Evolutionary conservation across 2,329 filamentous ascomycete genomes (phyloP).

Genomic region (Phialophora macrospora): DNA sequence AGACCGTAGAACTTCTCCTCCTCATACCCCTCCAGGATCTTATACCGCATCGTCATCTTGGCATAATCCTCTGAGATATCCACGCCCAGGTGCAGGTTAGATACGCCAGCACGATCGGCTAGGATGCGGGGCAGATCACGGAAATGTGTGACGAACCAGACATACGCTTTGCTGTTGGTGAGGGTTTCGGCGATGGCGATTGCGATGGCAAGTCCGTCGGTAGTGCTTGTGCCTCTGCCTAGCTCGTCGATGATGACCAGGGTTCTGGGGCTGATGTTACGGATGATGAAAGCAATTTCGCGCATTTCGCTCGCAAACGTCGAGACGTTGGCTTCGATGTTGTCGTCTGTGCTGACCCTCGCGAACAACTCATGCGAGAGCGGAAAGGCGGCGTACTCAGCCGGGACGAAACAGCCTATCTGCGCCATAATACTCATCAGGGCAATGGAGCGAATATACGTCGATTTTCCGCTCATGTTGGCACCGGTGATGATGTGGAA

Average conservation of each 20-base stretch:
- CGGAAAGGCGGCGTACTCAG: slow-evolving; percentile 78
- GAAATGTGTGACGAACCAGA: slow-evolving; percentile 97
- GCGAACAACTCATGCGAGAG: slow-evolving; percentile 85
- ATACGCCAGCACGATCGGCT: slow-evolving; percentile 73
- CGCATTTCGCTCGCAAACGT: slow-evolving; percentile 95
- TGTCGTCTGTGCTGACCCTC: slow-evolving; percentile 83
- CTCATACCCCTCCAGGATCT: slow-evolving; percentile 72
- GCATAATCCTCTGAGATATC: slow-evolving; percentile 58
- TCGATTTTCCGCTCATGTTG: slow-evolving; percentile 98
- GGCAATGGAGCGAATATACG: slow-evolving; percentile 85
- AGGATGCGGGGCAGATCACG: slow-evolving; percentile 78
- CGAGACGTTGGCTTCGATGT: slow-evolving; percentile 85
- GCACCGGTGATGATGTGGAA: slow-evolving; percentile 95
- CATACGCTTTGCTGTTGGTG: slow-evolving; percentile 74
- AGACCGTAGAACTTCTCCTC: slow-evolving; percentile 80
- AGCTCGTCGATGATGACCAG: slow-evolving; percentile 90
- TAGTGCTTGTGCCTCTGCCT: slow-evolving; percentile 84
- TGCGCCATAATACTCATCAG: slow-evolving; percentile 92
- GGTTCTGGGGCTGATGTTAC: slow-evolving; percentile 76
- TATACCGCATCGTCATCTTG: slow-evolving; percentile 84
- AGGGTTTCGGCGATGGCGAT: slow-evolving; percentile 88
- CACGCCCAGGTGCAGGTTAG: slow-evolving; percentile 80
- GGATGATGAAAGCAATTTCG: slow-evolving; percentile 90
- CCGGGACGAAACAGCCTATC: slow-evolving; percentile 87
- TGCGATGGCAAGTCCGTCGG: slow-evolving; percentile 87